These are phyloP conservation scores for Harringtonia lauricola DNA, from an alignment of 2,329 filamentous ascomycete genomes.

Conservation along the genomic window DNA sequence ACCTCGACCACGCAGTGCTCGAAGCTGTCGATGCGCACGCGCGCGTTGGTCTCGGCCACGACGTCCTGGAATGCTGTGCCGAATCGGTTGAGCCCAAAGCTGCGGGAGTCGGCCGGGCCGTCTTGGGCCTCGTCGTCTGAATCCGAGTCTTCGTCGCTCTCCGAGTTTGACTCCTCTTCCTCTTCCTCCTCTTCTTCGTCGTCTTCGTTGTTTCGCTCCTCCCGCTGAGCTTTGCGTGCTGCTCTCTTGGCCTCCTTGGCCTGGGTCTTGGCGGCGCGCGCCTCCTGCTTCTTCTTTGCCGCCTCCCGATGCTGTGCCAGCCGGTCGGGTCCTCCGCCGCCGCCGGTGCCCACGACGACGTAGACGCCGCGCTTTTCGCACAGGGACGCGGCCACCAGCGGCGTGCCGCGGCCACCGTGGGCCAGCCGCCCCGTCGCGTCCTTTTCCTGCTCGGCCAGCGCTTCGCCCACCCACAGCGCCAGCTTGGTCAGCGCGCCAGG, in stretches of 20 bases:
- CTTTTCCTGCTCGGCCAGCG: slow-evolving; percentile 78
- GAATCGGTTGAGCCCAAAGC: slow-evolving; percentile 77
- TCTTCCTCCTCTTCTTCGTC: slow-evolving; percentile 49
- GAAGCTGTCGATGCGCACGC: slow-evolving; percentile 90
- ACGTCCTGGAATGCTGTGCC: slow-evolving; percentile 95
- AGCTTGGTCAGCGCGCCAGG: slow-evolving; percentile 88
- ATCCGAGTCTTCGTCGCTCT: slow-evolving; percentile 24
- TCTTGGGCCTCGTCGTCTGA: slow-evolving; percentile 27
- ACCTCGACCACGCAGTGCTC: slow-evolving; percentile 97
- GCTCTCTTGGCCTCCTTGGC: slow-evolving; percentile 50
- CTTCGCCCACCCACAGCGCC: slow-evolving; percentile 88
- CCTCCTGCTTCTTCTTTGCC: slow-evolving; percentile 50
- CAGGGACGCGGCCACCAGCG: slow-evolving; percentile 80
- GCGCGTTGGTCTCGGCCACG: slow-evolving; percentile 76
- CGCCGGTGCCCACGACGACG: slow-evolving; percentile 84
- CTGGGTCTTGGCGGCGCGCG: slow-evolving; percentile 53
- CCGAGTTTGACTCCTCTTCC: slow-evolving; percentile 25
- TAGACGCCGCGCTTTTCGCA: slow-evolving; percentile 84
- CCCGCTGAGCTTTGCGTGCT: slow-evolving; percentile 43
- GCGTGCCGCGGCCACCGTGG: slow-evolving; percentile 62
- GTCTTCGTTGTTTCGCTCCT: slow-evolving; percentile 25
- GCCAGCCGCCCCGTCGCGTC: slow-evolving; percentile 60
- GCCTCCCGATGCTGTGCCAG: slow-evolving; percentile 52
- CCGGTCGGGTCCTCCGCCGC: slow-evolving; percentile 68
- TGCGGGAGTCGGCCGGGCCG: slow-evolving; percentile 37